Base-by-base conservation (phyloP, 495 filamentous ascomycete genomes). In the Halenospora varia region DNA sequence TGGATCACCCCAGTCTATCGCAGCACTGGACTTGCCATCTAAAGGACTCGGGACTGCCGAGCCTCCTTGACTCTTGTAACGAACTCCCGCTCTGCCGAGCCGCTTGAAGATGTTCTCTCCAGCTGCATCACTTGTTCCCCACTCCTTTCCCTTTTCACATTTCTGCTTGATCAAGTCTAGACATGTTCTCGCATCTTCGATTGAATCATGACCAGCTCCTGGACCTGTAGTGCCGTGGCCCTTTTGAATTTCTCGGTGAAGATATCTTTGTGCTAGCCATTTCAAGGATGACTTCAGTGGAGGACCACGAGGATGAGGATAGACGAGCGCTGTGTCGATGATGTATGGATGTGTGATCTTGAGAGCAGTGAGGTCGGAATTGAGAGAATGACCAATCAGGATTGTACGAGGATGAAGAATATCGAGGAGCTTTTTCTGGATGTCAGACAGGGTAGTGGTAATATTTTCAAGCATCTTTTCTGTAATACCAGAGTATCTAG, bases 131-230 rank as follows among this genome's bases (percentile, higher is more conserved):
- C 78, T 81, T 0, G 85, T 87, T 9, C 90, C 94, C 86, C 92
- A 98, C 26, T 73, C 71, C 48, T 84, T 85, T 41, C 95, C 94
- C 64, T 88, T 90, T 64, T 97, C 91, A 68, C 95, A 96, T 69
- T 98, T 98, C 68, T 89, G 84, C 67, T 93, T 96, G 10, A 96
- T 83, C 1, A 98, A 84, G 61, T 98, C 95, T 15, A 98, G 82
- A 55, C 89, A 92, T 2, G 94, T 90, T 45, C 78, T 82, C 13
- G 94, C 89, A 67, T 98, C 94, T 72, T 98, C 95, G 63, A 96
- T 80, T 24, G 88, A 90, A 76, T 97, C 85, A 65, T 98, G 94
- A 9, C 94, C 94, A 2, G 63, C 60, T 19, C 64, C 64, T 35
- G 65, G 62, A 25, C 77, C 75, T 17, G 73, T 80, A 1, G 71